Percentiles rank a stretch among this genome's conserved stretches.
Conservation (phyloP, 2,329 filamentous ascomycete species). For the Aphanocladium album region DNA sequence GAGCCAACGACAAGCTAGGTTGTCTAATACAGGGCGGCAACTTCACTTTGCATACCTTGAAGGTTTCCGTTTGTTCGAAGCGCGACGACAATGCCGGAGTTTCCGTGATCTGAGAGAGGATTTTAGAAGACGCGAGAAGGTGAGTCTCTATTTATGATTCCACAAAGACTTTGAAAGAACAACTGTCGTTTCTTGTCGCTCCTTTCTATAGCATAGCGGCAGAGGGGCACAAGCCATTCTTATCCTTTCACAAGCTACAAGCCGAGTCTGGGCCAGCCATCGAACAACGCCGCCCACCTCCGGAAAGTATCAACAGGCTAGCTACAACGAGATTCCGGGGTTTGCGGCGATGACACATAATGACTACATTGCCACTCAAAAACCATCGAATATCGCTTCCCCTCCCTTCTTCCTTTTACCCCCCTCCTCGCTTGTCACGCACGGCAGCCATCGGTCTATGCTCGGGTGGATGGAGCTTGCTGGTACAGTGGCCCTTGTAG, state of each 20-base stretch:
- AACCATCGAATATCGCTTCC: neutral
- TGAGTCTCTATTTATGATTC: too few species aligned
- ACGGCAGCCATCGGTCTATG: constrained; percentile 10
- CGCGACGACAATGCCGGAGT: too few species aligned
- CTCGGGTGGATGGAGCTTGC: constrained; percentile 10
- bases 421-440: neutral
- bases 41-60: neutral
- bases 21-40: neutral
- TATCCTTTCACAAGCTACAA: neutral
- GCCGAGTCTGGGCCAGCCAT: neutral
- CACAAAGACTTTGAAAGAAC: too few species aligned
- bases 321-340: neutral
- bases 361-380: constrained; percentile 2
- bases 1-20: neutral
- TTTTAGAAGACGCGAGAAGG: too few species aligned
- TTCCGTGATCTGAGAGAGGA: too few species aligned
- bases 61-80: neutral
- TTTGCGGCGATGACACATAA: constrained; percentile 5
- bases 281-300: neutral
- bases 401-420: neutral
- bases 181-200: too few species aligned
- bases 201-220: neutral
- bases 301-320: neutral
- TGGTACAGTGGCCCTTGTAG: neutral
- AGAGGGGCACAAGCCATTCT: neutral